Evolutionary conservation across 2,329 filamentous ascomycete genomes (phyloP).

Genomic region (Elsinoe necatrix): DNA sequence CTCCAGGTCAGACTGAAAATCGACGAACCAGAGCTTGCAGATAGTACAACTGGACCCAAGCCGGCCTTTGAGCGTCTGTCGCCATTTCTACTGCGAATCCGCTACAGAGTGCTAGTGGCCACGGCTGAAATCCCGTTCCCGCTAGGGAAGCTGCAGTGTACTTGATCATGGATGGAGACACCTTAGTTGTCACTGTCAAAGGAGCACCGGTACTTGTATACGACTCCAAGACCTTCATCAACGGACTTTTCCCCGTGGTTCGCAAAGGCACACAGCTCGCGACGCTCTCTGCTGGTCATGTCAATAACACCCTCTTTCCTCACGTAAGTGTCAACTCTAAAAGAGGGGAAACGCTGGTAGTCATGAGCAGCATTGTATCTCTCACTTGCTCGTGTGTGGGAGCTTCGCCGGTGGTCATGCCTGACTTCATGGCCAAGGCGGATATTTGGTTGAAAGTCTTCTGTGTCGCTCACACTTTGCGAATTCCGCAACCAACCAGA

Average conservation of each 20-base stretch:
- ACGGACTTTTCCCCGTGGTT: background rate
- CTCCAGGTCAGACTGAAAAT: no score
- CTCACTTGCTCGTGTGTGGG: background rate
- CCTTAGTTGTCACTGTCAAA: background rate
- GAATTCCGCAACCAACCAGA: no score
- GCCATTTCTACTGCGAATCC: background rate
- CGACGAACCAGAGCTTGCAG: no score
- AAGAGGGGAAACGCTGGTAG: background rate
- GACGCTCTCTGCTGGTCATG: background rate
- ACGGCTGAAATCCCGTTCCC: background rate
- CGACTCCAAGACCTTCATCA: background rate
- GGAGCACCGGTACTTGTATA: background rate
- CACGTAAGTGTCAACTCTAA: no score
- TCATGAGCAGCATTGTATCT: background rate
- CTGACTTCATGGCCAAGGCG: background rate
- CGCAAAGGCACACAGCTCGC: background rate
- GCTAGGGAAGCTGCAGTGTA: background rate
- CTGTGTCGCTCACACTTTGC: no score
- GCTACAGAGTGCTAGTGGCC: no score
- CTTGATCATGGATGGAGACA: background rate
- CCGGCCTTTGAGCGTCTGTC: background rate
- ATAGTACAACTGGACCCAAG: background rate
- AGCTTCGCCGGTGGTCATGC: background rate
- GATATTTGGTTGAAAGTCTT: background rate
- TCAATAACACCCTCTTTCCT: no score